Base-by-base conservation (phyloP, 768 basidiomycete species). In the Lactarius tabidus region DNA sequence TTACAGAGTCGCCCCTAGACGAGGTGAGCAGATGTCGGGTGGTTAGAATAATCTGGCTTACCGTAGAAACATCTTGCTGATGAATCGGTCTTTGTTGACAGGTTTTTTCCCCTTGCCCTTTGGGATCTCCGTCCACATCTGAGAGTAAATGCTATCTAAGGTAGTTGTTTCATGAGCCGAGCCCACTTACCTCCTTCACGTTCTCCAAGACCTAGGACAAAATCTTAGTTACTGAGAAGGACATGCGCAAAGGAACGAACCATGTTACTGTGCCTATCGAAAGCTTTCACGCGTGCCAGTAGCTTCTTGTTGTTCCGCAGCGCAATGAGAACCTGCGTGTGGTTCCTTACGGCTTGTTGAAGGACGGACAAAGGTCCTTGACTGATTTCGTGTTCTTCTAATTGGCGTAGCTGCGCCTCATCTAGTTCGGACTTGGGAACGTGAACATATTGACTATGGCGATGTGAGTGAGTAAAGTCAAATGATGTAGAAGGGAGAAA, bases 111-210 rank as follows among this genome's bases (percentile, higher is more conserved):
- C 94, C 80, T 98, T 98, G 45, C 94, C 95, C 77, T 98, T 98
- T 23, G 97, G 97, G 55, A 88, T 77, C 76, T 99, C 97, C 26
- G 95, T 98, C 97, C 97, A 98, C 96, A 98, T 98, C 94, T 99
- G 67, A 55, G 26, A 52, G 23, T n/a, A 26, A 18, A 48, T 59
- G 20, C 29, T 61, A 10, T 31, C 14, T 14, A 26, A 23, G 38
- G 39, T 4, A 26, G 33, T 35, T 10, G 14, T 39, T 53, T 15
- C 39, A 57, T 33, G 31, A 62, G 26, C 7, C 20, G 53, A 69
- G 41, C 53, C 17, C n/a, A 26, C 65, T 52, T 35, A 85, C 95
- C 88, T 98, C 95, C 77, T 98, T 98, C 57, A 97, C 95, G 73
- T 98, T 98, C 79, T 98, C 96, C 65, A 98, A 82, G 20, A 96